Percentiles rank a stretch among this genome's conserved stretches.
Conservation (phyloP, 306 rosid genomes). For the Prunus campanulata region DNA sequence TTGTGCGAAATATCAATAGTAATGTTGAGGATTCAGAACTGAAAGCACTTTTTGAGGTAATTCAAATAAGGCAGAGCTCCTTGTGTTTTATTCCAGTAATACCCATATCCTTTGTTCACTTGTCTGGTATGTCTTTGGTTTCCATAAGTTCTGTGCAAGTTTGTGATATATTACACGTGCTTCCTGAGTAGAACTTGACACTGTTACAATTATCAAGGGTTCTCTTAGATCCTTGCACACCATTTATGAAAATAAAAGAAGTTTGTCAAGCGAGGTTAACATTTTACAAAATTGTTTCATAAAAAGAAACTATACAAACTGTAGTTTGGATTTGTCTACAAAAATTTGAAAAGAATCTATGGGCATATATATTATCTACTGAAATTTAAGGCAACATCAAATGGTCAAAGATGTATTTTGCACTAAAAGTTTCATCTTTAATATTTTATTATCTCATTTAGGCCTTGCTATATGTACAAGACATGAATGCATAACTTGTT, state of each 20-base stretch:
- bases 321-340: background rate
- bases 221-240: background rate
- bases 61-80: slow-evolving; percentile 17
- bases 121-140: background rate
- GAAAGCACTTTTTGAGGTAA: slow-evolving; percentile 77
- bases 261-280: background rate
- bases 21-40: slow-evolving; percentile 90
- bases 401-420: no score
- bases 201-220: background rate
- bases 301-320: background rate
- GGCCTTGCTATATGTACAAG: no score
- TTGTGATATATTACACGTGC: background rate
- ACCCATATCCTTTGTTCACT: slow-evolving; percentile 2
- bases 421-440: no score
- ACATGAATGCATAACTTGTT: no score
- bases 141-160: background rate
- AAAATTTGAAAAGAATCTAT: background rate
- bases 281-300: background rate
- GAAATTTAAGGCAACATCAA: no score
- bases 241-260: background rate
- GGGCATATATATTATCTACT: no score
- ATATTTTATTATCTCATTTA: no score
- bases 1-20: slow-evolving; percentile 90
- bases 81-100: slow-evolving; percentile 6
- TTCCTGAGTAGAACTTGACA: background rate